Evolutionary conservation across 2,329 filamentous ascomycete genomes (phyloP).

Genomic region (Claviceps sp.): DNA sequence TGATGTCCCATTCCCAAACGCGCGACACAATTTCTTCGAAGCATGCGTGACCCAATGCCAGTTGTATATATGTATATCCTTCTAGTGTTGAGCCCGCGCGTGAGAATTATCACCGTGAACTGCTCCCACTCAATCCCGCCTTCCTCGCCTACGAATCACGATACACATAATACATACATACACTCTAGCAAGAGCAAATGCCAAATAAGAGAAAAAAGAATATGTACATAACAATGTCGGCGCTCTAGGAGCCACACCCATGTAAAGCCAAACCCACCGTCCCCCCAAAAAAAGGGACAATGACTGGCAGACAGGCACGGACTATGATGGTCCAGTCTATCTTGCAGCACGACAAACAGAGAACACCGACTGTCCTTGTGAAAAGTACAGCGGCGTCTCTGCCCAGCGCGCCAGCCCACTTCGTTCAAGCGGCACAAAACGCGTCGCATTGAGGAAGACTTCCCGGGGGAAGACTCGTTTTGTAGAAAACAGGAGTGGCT

Average conservation of each 20-base stretch:
- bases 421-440: constrained; percentile 23
- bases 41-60: too few species aligned
- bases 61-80: too few species aligned
- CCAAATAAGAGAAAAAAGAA: neutral
- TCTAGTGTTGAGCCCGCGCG: too few species aligned
- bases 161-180: too few species aligned
- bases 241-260: constrained; percentile 38
- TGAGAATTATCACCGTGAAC: too few species aligned
- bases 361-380: neutral
- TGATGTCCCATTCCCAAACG: too few species aligned
- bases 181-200: too few species aligned
- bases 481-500: constrained; percentile 15
- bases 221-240: constrained; percentile 26
- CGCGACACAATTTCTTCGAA: too few species aligned
- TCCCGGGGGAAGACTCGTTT: constrained; percentile 21
- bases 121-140: too few species aligned
- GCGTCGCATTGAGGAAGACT: constrained; percentile 20
- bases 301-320: constrained; percentile 26
- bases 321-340: constrained; percentile 40
- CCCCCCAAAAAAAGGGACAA: neutral
- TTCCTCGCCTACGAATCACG: too few species aligned
- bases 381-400: neutral
- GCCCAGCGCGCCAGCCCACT: constrained; percentile 23
- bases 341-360: constrained; percentile 24
- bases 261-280: constrained; percentile 17